Conservation (phyloP, 371 early-diverging fungal species). For the Chytridium lagenaria region DNA sequence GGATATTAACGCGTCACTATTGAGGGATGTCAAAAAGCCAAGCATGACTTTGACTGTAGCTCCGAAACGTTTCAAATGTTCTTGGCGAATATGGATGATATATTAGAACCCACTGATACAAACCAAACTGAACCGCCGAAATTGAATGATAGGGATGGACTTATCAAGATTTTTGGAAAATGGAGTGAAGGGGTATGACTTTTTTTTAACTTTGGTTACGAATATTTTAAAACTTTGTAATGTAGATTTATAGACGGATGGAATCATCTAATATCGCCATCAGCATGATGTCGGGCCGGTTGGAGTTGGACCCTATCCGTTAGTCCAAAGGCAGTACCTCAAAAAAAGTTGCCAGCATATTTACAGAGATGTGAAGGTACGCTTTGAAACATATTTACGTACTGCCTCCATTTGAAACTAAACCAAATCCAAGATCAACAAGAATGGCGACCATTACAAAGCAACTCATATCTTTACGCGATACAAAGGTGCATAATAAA, state of each 20-base stretch:
- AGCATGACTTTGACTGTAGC: constrained; percentile 11
- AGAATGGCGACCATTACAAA: neutral
- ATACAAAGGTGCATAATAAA: neutral
- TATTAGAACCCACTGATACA: neutral
- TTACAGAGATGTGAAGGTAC: constrained; percentile 8
- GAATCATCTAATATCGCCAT: constrained; percentile 3
- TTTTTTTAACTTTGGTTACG: neutral
- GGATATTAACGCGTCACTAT: neutral
- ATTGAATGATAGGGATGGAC: constrained; percentile 12
- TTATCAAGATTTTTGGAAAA: constrained; percentile 24
- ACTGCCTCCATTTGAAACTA: neutral
- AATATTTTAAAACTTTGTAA: no score
- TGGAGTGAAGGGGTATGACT: constrained; percentile 25
- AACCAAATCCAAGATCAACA: neutral
- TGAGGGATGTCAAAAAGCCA: constrained; percentile 19
- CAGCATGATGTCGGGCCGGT: constrained; percentile 10
- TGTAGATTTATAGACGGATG: constrained; percentile 1
- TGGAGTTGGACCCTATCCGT: neutral
- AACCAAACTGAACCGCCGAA: neutral
- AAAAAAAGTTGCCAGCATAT: neutral
- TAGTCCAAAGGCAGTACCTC: neutral
- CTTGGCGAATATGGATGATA: constrained; percentile 15
- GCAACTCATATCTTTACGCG: neutral
- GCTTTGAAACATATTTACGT: neutral
- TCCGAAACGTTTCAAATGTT: neutral